A percentile compares a stretch with the other conserved stretches of the same genome.
These are phyloP conservation scores for Boletus sp. DNA, from an alignment of 768 basidiomycete species.

Conservation along the genomic window DNA sequence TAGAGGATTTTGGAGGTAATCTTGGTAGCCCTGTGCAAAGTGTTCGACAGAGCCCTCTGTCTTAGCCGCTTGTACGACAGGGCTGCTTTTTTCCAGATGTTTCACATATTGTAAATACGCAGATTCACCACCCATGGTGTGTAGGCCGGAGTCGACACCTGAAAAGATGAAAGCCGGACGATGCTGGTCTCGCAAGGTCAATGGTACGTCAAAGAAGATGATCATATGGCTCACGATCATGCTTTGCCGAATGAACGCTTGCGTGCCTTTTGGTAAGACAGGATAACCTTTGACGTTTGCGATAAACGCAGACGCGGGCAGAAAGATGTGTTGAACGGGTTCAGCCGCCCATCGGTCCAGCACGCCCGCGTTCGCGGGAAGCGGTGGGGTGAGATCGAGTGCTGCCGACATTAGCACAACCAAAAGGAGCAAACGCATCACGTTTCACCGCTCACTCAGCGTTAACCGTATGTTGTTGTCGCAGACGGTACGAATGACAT, in stretches of 20 bases:
- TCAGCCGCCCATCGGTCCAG: slow-evolving; percentile 91
- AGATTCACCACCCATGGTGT: slow-evolving; percentile 74
- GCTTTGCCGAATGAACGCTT: slow-evolving; percentile 84
- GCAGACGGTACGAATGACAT: slow-evolving; percentile 86
- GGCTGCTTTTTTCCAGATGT: slow-evolving; percentile 78
- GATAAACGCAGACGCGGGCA: slow-evolving; percentile 90
- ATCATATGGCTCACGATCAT: slow-evolving; percentile 62
- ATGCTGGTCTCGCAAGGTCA: slow-evolving; percentile 50
- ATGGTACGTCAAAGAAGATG: slow-evolving; percentile 14
- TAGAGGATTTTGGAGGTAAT: slow-evolving; percentile 91
- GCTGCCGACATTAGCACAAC: slow-evolving; percentile 46
- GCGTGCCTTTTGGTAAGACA: slow-evolving; percentile 90
- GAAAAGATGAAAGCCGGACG: slow-evolving; percentile 82
- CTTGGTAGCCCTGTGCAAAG: slow-evolving; percentile 91
- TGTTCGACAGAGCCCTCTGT: slow-evolving; percentile 78
- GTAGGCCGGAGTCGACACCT: slow-evolving; percentile 59
- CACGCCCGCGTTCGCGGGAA: slow-evolving; percentile 73
- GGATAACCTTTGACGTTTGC: slow-evolving; percentile 96
- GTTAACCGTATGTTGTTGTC: slow-evolving; percentile 74
- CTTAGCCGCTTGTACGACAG: slow-evolving; percentile 57
- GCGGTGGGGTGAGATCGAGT: slow-evolving; percentile 85
- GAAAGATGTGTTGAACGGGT: slow-evolving; percentile 81
- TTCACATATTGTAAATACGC: slow-evolving; percentile 90
- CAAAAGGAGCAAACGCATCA: background rate
- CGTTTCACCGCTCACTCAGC: slow-evolving; percentile 61